phyloP scores from a whole-genome alignment of 2,329 filamentous ascomycete species.

The Plenodomus tracheiphilus region DNA sequence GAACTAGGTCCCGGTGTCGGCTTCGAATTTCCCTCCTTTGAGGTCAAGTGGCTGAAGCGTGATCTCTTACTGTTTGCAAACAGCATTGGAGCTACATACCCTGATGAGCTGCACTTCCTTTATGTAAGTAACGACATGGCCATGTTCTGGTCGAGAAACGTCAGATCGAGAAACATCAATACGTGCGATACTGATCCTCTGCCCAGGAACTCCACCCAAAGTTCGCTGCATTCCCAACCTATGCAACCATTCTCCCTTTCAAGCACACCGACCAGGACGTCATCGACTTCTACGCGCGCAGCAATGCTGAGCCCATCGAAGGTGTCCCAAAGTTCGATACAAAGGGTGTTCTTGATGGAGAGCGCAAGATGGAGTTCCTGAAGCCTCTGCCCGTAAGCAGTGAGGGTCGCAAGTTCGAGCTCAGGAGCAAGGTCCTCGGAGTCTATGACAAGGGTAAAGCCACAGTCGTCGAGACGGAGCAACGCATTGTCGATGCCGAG shows the following conservation, averaged over 20 bases:
- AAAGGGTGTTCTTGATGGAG: slow-evolving; percentile 77
- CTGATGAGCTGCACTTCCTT: slow-evolving; percentile 90
- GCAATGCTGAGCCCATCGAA: slow-evolving; percentile 69
- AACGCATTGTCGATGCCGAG: slow-evolving; percentile 71
- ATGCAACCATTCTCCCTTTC: slow-evolving; percentile 81
- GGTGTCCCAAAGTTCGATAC: slow-evolving; percentile 76
- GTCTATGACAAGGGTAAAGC: slow-evolving; percentile 90
- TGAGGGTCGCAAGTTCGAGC: slow-evolving; percentile 72
- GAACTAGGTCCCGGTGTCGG: slow-evolving; percentile 60
- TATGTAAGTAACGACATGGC: no score
- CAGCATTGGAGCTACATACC: slow-evolving; percentile 76
- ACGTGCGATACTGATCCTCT: slow-evolving; percentile 6
- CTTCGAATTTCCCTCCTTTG: slow-evolving; percentile 75
- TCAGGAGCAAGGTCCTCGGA: slow-evolving; percentile 75
- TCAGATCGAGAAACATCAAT: no score
- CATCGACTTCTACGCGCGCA: slow-evolving; percentile 78
- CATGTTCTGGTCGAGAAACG: no score
- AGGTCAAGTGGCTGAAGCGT: slow-evolving; percentile 84
- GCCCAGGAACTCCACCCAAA: slow-evolving; percentile 80
- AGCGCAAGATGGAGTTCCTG: slow-evolving; percentile 76
- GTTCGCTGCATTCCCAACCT: slow-evolving; percentile 88
- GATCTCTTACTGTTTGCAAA: slow-evolving; percentile 88
- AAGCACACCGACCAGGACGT: slow-evolving; percentile 77
- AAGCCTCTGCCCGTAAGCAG: slow-evolving; percentile 75
- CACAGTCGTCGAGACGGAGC: slow-evolving; percentile 79